Evolutionary conservation across 208 protist species (phyloP), one percentile per base, ranked within the genome.

Genomic region (Zelonia costaricensis): DNA sequence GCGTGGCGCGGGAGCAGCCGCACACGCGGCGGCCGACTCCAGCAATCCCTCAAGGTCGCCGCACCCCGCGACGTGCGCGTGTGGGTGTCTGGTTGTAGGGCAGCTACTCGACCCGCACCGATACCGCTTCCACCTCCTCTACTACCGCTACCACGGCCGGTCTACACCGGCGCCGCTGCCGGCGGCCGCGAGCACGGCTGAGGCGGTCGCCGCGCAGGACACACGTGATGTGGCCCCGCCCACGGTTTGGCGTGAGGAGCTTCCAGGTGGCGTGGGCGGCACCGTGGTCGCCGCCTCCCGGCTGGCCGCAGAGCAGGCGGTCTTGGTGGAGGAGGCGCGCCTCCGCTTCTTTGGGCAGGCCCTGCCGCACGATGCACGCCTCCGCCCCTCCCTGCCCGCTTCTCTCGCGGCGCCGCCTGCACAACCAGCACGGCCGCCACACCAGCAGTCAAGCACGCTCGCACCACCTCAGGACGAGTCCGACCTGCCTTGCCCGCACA

Each of bases 61-160:
- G n/a, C n/a, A 56, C 15, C 7, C 46, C 27, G 3, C 18, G 13
- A 63, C 59, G n/a, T 74, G 68, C 28, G 23, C 22, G 30, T 74
- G 68, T 25, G 68, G 68, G 15, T 74, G 68, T 27, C 23, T 74
- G n/a, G 27, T 49, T 4, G 27, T 15, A 3, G 68, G 68, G 2
- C 46, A 58, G 27, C 49, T 53, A 20, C 18, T 67, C 15, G 60
- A 74, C 46, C 22, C 46, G 20, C 9, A 36, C 0, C 59, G 62
- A 3, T 65, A 61, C 30, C 8, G 66, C n/a, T 73, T 62, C 43
- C 67, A 66, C 44, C 23, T 31, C 4, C 23, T 36, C 12, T 66
- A 66, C 52, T 66, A 73, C 52, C 40, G 16, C 42, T 40, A 48
- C 28, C 39, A 48, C 20, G 23, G 43, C 28, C 52, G 52, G 13